These are phyloP conservation scores for Mortierella polycephala DNA, from an alignment of 371 early-diverging fungal species.

Conservation along the genomic window DNA sequence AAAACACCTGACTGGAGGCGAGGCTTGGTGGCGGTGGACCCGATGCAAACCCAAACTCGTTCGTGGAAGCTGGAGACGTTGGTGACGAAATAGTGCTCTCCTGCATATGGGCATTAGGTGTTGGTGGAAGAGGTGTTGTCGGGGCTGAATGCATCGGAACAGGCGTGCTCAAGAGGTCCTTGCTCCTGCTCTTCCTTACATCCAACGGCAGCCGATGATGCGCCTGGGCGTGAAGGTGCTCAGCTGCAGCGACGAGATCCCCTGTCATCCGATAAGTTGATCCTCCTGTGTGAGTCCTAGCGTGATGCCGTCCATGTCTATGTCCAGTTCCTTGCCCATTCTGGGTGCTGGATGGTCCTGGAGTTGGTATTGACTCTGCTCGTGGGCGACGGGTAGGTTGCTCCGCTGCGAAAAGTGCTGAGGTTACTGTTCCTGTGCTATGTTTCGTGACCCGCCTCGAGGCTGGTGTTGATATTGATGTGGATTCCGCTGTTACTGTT, in stretches of 20 bases:
- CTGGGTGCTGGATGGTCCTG: not conserved
- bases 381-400: not conserved
- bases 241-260: conserved; percentile 13
- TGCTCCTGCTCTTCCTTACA: not conserved
- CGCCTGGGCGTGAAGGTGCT: conserved; percentile 10
- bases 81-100: not conserved
- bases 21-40: too few species aligned
- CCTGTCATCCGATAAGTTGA: conserved; percentile 7
- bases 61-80: not conserved
- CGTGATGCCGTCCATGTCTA: conserved; percentile 6
- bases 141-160: not conserved
- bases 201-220: conserved; percentile 10
- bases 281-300: conserved; percentile 8
- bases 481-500: too few species aligned
- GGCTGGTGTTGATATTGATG: too few species aligned
- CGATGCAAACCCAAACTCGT: not conserved
- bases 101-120: not conserved
- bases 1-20: too few species aligned
- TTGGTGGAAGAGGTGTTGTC: not conserved
- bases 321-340: not conserved
- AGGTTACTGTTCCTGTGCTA: too few species aligned
- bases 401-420: not conserved
- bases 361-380: not conserved
- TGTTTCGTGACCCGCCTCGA: too few species aligned
- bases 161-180: not conserved